These are phyloP conservation scores for Jatropha multifida DNA, from an alignment of 441 rosid genomes.

Conservation along the genomic window DNA sequence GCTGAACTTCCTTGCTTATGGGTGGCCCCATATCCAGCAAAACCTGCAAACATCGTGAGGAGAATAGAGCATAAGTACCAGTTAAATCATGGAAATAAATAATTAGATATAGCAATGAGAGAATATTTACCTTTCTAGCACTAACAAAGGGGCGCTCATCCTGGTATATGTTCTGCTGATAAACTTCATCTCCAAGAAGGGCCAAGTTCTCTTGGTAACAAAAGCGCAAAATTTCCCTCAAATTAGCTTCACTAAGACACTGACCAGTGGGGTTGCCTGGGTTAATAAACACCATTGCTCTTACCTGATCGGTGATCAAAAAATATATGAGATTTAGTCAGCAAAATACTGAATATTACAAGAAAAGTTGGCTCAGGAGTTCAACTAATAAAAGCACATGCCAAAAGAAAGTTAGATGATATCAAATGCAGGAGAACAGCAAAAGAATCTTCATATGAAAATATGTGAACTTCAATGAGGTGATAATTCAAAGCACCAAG, in stretches of 20 bases:
- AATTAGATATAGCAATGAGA: slow-evolving; percentile 5
- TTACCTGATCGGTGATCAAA: slow-evolving; percentile 49
- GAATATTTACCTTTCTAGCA: slow-evolving; percentile 60
- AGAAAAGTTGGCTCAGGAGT: slow-evolving; percentile 9
- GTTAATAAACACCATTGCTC: slow-evolving; percentile 97
- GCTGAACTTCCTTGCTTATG: slow-evolving; percentile 82
- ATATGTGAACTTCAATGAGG: not conserved
- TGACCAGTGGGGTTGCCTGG: slow-evolving; percentile 99
- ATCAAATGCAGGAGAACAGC: slow-evolving; percentile 9
- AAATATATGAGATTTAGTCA: slow-evolving; percentile 13
- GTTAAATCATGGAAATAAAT: slow-evolving; percentile 13
- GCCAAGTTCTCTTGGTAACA: slow-evolving; percentile 78
- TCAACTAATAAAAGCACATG: slow-evolving; percentile 4
- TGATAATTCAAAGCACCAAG: slow-evolving; percentile 3
- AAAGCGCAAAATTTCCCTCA: slow-evolving; percentile 75
- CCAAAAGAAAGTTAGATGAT: not conserved
- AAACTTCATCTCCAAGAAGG: slow-evolving; percentile 97
- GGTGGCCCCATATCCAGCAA: slow-evolving; percentile 94
- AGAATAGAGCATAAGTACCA: slow-evolving; percentile 18
- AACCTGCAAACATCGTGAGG: slow-evolving; percentile 42
- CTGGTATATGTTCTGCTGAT: slow-evolving; percentile 96
- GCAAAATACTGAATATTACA: slow-evolving; percentile 1
- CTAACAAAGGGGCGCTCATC: slow-evolving; percentile 94
- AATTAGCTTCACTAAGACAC: slow-evolving; percentile 86
- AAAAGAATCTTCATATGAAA: slow-evolving; percentile 2